Evolutionary conservation across 345 rosid genomes (phyloP).

Genomic region (Viola odorata): DNA sequence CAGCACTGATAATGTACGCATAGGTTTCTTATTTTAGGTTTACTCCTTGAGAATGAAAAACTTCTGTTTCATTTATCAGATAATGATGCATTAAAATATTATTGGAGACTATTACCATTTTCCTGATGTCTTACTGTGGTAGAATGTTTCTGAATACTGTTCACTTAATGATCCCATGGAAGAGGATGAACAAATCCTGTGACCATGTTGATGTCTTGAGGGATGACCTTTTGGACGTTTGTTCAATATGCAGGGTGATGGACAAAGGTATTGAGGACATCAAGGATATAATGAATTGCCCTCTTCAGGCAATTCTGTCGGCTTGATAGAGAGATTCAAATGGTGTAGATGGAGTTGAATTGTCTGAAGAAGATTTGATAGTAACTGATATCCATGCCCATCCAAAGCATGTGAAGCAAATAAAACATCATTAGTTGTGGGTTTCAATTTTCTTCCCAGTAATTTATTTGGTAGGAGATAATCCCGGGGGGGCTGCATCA

Average conservation of each 20-base stretch:
- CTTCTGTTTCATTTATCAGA: no score
- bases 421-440: slow-evolving; percentile 74
- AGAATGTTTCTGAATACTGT: slow-evolving; percentile 49
- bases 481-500: slow-evolving; percentile 65
- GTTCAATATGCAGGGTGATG: slow-evolving; percentile 79
- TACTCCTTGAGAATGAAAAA: no score
- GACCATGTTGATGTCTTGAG: slow-evolving; percentile 70
- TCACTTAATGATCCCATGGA: slow-evolving; percentile 24
- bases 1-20: no score
- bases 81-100: no score
- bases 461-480: slow-evolving; percentile 51
- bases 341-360: slow-evolving; percentile 22
- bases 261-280: slow-evolving; percentile 65
- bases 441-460: slow-evolving; percentile 57
- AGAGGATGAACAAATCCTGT: slow-evolving; percentile 54
- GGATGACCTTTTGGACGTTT: slow-evolving; percentile 89
- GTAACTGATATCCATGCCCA: slow-evolving; percentile 56
- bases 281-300: slow-evolving; percentile 38
- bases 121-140: no score
- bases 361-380: slow-evolving; percentile 40
- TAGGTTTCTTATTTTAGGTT: no score
- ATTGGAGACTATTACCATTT: no score
- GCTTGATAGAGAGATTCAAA: no score
- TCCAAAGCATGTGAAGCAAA: slow-evolving; percentile 57
- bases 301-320: no score